phyloP scores from a whole-genome alignment of 1,139 yeast genomes.

The Candida sanyaensis region DNA sequence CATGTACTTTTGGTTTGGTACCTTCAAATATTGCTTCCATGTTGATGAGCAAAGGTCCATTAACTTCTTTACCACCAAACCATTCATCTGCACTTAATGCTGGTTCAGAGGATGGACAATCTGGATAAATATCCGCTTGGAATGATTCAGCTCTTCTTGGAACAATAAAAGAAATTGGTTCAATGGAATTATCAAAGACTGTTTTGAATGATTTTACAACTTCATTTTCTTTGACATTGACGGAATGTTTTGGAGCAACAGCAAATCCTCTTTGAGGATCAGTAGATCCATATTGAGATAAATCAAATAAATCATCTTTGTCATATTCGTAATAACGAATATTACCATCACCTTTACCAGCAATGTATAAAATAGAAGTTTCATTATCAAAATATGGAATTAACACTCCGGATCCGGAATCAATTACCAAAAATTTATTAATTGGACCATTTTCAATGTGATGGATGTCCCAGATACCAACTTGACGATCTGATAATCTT shows the following conservation, averaged over 20 bases:
- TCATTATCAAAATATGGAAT: slow-evolving; percentile 88
- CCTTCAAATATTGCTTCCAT: slow-evolving; percentile 83
- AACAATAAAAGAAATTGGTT: slow-evolving; percentile 87
- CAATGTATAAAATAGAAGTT: slow-evolving; percentile 78
- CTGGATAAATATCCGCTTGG: slow-evolving; percentile 91
- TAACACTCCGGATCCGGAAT: slow-evolving; percentile 89
- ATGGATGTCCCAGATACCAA: slow-evolving; percentile 87
- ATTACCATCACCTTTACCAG: slow-evolving; percentile 98
- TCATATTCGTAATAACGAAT: slow-evolving; percentile 89
- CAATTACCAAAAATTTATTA: slow-evolving; percentile 83
- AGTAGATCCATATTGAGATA: slow-evolving; percentile 83
- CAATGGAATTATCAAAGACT: slow-evolving; percentile 77
- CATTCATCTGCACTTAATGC: slow-evolving; percentile 81
- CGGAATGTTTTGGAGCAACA: slow-evolving; percentile 78
- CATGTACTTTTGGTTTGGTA: slow-evolving; percentile 45
- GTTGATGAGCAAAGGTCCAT: slow-evolving; percentile 79
- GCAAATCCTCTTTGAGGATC: slow-evolving; percentile 98
- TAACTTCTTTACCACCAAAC: slow-evolving; percentile 72
- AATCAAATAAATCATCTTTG: slow-evolving; percentile 75
- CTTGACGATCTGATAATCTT: slow-evolving; percentile 88
- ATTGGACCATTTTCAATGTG: slow-evolving; percentile 79
- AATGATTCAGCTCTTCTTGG: slow-evolving; percentile 93
- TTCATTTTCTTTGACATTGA: slow-evolving; percentile 81
- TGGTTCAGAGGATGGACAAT: slow-evolving; percentile 77
- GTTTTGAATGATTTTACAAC: slow-evolving; percentile 80